phyloP scores from a whole-genome alignment of 768 basidiomycete species.

The Russula lepida region DNA sequence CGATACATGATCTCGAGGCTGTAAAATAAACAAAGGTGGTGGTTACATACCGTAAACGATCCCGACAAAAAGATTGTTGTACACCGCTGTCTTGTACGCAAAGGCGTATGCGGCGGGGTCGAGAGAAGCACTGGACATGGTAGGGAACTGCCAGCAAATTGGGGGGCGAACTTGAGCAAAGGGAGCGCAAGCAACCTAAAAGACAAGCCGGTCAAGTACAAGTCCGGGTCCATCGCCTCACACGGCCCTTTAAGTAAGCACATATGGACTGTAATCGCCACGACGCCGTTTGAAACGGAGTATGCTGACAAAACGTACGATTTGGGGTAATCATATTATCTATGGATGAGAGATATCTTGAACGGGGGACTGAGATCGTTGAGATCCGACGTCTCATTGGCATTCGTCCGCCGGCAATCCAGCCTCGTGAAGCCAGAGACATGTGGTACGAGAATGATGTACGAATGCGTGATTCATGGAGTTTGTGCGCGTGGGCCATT shows the following conservation, averaged over 20 bases:
- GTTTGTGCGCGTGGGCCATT: neutral
- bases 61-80: conserved; percentile 7
- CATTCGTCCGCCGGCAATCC: neutral
- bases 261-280: neutral
- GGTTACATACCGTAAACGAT: conserved; percentile 8
- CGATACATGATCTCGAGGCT: neutral
- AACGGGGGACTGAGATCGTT: neutral
- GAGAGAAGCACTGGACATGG: neutral
- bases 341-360: neutral
- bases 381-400: neutral
- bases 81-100: conserved; percentile 2
- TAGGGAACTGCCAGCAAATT: neutral
- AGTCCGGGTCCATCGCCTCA: neutral
- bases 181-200: neutral
- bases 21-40: neutral
- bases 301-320: neutral
- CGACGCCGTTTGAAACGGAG: neutral
- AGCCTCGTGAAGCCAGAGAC: neutral
- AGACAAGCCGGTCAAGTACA: neutral
- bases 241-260: neutral
- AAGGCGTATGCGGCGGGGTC: neutral
- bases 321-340: neutral
- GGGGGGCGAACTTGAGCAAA: no score
- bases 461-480: neutral
- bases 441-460: neutral